phyloP scores from a whole-genome alignment of 75 land plant genomes.

The Pinus tabuliformis region DNA sequence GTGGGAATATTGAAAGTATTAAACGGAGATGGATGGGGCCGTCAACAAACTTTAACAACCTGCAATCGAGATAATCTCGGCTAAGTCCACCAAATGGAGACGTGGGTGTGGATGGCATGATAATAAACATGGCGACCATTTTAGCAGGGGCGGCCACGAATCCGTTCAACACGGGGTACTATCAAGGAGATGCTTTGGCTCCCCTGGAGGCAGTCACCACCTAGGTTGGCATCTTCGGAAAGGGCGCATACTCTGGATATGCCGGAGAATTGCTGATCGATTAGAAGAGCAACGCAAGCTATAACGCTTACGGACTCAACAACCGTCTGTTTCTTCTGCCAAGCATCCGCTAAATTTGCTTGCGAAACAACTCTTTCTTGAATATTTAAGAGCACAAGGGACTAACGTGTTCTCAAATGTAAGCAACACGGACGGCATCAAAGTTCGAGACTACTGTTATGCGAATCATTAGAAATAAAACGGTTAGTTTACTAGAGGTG shows the following conservation, averaged over 20 bases:
- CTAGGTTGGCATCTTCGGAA: constrained; percentile 31
- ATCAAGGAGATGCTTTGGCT: constrained; percentile 18
- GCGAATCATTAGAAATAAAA: too few species aligned
- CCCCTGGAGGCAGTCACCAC: constrained; percentile 36
- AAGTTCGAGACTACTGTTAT: too few species aligned
- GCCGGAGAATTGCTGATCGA: constrained; percentile 24
- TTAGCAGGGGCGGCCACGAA: constrained; percentile 28
- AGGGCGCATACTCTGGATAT: constrained; percentile 31
- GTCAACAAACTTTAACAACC: too few species aligned
- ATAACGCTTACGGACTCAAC: constrained; percentile 26
- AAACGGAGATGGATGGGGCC: too few species aligned
- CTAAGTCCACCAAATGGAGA: constrained; percentile 43
- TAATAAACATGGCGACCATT: constrained; percentile 33
- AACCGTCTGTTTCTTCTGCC: constrained; percentile 27
- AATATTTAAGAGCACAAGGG: background rate
- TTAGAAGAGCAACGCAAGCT: constrained; percentile 16
- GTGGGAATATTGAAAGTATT: too few species aligned
- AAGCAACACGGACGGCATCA: too few species aligned
- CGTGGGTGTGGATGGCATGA: constrained; percentile 41
- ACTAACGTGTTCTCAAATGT: too few species aligned
- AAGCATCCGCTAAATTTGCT: constrained; percentile 1
- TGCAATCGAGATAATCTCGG: too few species aligned
- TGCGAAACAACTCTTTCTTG: background rate
- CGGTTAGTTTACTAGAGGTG: too few species aligned
- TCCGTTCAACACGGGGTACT: constrained; percentile 27